Conservation (phyloP, 345 rosid species). For the Salix suchowensis region DNA sequence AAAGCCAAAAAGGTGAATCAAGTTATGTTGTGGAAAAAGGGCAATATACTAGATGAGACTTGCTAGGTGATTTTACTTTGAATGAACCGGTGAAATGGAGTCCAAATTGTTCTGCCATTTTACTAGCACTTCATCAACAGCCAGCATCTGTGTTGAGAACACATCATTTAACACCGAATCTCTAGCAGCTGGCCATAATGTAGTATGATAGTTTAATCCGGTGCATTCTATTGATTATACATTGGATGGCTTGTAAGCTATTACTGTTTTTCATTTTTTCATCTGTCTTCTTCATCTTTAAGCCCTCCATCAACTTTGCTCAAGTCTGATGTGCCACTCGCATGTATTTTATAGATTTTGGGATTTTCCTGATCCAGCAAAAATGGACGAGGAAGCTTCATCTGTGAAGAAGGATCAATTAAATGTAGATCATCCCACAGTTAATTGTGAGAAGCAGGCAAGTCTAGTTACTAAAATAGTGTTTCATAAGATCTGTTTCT, state of each 20-base stretch:
- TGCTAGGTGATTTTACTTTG: not conserved
- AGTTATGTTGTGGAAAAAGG: not conserved
- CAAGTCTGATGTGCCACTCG: not conserved
- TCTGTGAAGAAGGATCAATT: slow-evolving; percentile 31
- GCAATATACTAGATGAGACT: not conserved
- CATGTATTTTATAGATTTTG: slow-evolving; percentile 45
- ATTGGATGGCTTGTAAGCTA: not conserved
- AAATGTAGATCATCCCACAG: slow-evolving; percentile 38
- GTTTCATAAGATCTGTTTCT: slow-evolving; percentile 8
- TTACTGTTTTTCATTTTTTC: not conserved
- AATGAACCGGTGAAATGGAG: not conserved
- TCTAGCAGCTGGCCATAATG: not conserved
- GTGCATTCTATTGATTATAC: not conserved
- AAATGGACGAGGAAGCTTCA: slow-evolving; percentile 33
- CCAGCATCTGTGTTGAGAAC: not conserved
- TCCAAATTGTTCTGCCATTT: not conserved
- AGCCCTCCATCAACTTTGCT: not conserved
- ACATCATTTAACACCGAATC: not conserved
- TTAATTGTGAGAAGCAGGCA: slow-evolving; percentile 75
- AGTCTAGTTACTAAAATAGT: slow-evolving; percentile 18
- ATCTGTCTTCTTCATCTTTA: not conserved
- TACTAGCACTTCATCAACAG: not conserved
- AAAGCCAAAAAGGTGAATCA: not conserved
- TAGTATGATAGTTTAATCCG: not conserved
- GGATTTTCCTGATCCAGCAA: slow-evolving; percentile 43